Percentiles rank a stretch among this genome's conserved stretches.
Evolutionary conservation across 768 basidiomycete genomes (phyloP).

Genomic region (Pisolithus microcarpus): DNA sequence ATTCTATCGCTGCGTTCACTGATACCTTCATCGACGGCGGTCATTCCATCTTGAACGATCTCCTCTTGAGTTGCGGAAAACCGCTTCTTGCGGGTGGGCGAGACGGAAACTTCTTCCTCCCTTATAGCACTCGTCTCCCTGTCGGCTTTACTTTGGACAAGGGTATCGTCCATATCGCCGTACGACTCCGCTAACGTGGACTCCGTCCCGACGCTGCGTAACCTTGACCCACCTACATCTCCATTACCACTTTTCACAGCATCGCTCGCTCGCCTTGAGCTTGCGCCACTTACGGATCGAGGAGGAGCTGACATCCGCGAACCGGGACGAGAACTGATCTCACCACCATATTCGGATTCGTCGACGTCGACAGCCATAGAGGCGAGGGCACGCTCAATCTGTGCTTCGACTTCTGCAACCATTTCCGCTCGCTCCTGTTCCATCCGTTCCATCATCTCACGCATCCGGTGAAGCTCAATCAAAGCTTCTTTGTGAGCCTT

Average conservation of each 20-base stretch:
- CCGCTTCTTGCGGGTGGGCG: constrained; percentile 58
- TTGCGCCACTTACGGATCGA: constrained; percentile 34
- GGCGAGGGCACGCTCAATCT: constrained; percentile 79
- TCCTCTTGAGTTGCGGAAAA: constrained; percentile 70
- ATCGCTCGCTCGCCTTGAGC: constrained; percentile 58
- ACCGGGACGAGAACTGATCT: constrained; percentile 53
- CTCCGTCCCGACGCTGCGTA: constrained; percentile 73
- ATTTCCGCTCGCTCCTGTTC: constrained; percentile 80
- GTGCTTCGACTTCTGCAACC: constrained; percentile 90
- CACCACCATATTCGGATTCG: constrained; percentile 62
- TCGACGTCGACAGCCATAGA: constrained; percentile 75
- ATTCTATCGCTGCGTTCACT: constrained; percentile 81
- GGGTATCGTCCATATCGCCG: constrained; percentile 34
- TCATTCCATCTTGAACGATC: constrained; percentile 67
- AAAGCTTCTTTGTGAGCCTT: constrained; percentile 71
- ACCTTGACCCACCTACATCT: constrained; percentile 26
- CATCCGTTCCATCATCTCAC: constrained; percentile 78
- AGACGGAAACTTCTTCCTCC: constrained; percentile 41
- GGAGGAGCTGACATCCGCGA: constrained; percentile 61
- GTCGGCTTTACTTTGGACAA: constrained; percentile 30
- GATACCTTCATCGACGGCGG: constrained; percentile 81
- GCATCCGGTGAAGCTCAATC: constrained; percentile 79
- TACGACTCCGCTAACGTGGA: constrained; percentile 71
- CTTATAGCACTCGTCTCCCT: constrained; percentile 47
- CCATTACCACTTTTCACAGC: constrained; percentile 36